Base-by-base conservation (phyloP, 1,284 basidiomycete species). In the Trametes sp. region DNA sequence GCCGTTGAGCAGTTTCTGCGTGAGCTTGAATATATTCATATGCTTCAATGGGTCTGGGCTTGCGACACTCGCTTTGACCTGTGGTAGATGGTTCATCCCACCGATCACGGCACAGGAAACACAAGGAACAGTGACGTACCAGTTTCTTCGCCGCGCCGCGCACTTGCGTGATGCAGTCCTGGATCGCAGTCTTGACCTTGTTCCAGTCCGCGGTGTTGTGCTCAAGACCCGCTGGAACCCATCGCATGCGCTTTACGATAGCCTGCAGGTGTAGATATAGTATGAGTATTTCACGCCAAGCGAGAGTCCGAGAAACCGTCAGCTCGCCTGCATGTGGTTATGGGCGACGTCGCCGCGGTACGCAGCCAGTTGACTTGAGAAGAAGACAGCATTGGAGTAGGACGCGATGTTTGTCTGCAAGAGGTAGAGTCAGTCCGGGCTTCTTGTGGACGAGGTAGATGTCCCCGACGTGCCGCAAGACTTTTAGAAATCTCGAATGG, bases 381-480 rank as follows among this genome's bases (percentile, higher is more conserved):
- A 51, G 26, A 58, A 51, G 7, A 58, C 57, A 9, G 46, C 57
- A 6, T 44, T 19, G 11, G 36, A 19, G 26, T 58, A 58, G 36
- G 26, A 21, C 4, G 7, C 8, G 8, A 58, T 7, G 29, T 52
- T 66, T 2, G 5, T 31, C 57, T 58, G 21, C 28, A 4, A n/a
- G n/a, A n/a, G n/a, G n/a, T n/a, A n/a, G n/a, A n/a, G n/a, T n/a
- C n/a, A n/a, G n/a, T n/a, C n/a, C n/a, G n/a, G n/a, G n/a, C n/a
- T n/a, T n/a, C n/a, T n/a, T n/a, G n/a, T n/a, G n/a, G n/a, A n/a
- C n/a, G n/a, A n/a, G n/a, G n/a, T n/a, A n/a, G n/a, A n/a, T n/a
- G n/a, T n/a, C n/a, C n/a, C n/a, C n/a, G n/a, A n/a, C n/a, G n/a
- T n/a, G n/a, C n/a, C n/a, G n/a, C n/a, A n/a, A n/a, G n/a, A n/a